A percentile compares a stretch with the other conserved stretches of the same genome.
Evolutionary conservation across 2,329 filamentous ascomycete species (phyloP).

Genomic region (Aureobasidium vineae): DNA sequence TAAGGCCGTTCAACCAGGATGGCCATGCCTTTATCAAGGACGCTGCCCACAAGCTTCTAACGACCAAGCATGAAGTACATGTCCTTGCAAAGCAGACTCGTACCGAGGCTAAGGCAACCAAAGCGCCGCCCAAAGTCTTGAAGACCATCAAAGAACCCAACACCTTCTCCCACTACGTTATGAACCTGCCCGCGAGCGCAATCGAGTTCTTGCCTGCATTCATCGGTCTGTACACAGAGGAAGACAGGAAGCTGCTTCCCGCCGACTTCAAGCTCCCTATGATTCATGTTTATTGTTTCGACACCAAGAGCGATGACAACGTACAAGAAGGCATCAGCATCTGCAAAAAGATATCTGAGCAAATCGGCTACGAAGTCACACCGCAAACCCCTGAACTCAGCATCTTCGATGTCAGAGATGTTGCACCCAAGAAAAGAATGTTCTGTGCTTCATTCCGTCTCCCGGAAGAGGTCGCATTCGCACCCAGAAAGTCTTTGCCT

Average conservation of each 20-base stretch:
- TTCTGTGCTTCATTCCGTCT: conserved; percentile 92
- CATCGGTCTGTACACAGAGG: conserved; percentile 68
- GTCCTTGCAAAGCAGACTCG: conserved; percentile 41
- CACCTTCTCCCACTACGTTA: conserved; percentile 89
- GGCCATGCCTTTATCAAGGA: conserved; percentile 75
- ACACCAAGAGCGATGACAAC: conserved; percentile 74
- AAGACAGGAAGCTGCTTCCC: conserved; percentile 32
- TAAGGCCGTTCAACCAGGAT: conserved; percentile 77
- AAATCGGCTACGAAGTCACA: conserved; percentile 59
- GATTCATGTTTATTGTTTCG: conserved; percentile 94
- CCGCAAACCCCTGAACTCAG: conserved; percentile 57
- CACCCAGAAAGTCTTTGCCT: conserved; percentile 32
- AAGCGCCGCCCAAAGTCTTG: conserved; percentile 37
- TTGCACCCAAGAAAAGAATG: conserved; percentile 93
- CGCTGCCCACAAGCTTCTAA: conserved; percentile 59
- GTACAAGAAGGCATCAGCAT: conserved; percentile 59
- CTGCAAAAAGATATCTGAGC: conserved; percentile 62
- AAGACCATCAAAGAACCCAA: conserved; percentile 58
- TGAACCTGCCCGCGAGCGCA: conserved; percentile 93
- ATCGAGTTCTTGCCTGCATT: conserved; percentile 78
- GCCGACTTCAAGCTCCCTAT: conserved; percentile 61
- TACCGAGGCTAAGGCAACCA: conserved; percentile 30
- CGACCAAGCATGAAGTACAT: conserved; percentile 53
- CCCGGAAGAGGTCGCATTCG: conserved; percentile 79
- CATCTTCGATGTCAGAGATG: conserved; percentile 71